Percentiles rank a stretch among this genome's conserved stretches.
phyloP scores from a whole-genome alignment of 2,329 filamentous ascomycete genomes.

The Cladosporium sp. region DNA sequence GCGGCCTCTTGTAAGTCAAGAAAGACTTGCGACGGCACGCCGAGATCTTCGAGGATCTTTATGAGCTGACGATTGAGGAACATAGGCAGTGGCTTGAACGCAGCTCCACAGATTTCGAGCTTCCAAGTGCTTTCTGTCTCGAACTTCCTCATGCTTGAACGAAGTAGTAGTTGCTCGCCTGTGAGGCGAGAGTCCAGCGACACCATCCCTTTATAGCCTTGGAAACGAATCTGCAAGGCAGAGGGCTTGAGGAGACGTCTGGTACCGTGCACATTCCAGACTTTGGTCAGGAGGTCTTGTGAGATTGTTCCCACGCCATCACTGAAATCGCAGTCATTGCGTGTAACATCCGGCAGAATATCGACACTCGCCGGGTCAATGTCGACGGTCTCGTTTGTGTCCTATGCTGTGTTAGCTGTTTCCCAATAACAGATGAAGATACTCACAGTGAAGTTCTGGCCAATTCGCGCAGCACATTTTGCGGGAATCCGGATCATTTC shows the following conservation, averaged over 20 bases:
- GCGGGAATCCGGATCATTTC: constrained; percentile 49
- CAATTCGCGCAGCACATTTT: constrained; percentile 57
- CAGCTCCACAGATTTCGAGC: constrained; percentile 69
- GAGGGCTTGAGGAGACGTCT: constrained; percentile 51
- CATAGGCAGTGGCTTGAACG: constrained; percentile 62
- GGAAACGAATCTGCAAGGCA: constrained; percentile 70
- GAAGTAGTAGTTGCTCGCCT: constrained; percentile 58
- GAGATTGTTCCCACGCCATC: constrained; percentile 79
- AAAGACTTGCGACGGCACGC: constrained; percentile 57
- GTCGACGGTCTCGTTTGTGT: constrained; percentile 62
- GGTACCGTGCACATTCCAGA: constrained; percentile 54
- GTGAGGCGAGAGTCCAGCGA: constrained; percentile 59
- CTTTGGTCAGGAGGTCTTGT: constrained; percentile 50
- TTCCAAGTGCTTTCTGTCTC: constrained; percentile 49
- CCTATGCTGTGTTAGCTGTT: too few species aligned
- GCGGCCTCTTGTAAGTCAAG: constrained; percentile 60
- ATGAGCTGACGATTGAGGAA: constrained; percentile 76
- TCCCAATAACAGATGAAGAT: too few species aligned
- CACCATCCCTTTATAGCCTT: constrained; percentile 73
- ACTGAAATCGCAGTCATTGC: constrained; percentile 62
- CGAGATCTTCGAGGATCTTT: constrained; percentile 80
- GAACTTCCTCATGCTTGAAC: constrained; percentile 79
- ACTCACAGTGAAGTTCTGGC: constrained; percentile 63
- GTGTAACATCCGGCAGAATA: constrained; percentile 50
- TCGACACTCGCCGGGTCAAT: constrained; percentile 35